These are phyloP conservation scores for Puccinia novopanici DNA, from an alignment of 1,284 basidiomycete genomes.

Conservation along the genomic window DNA sequence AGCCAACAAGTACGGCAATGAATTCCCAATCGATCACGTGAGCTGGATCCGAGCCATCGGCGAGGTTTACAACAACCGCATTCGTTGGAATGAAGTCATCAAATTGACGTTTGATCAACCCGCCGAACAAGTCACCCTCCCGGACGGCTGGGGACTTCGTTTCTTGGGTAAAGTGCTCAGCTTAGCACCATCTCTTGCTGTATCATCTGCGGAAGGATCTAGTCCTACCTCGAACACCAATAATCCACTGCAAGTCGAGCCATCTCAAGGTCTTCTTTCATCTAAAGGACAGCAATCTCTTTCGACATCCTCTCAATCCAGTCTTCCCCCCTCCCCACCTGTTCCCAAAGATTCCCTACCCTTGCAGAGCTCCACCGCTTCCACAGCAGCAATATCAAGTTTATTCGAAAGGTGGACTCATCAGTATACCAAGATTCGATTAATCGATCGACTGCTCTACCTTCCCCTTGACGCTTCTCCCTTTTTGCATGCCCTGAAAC, in stretches of 20 bases:
- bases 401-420: conserved; percentile 38
- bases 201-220: neutral
- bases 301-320: conserved; percentile 30
- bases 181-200: conserved; percentile 29
- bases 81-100: conserved; percentile 47
- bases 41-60: conserved; percentile 45
- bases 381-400: conserved; percentile 47
- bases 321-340: conserved; percentile 18
- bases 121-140: conserved; percentile 16
- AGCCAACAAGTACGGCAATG: conserved; percentile 34
- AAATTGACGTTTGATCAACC: conserved; percentile 42
- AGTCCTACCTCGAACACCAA: conserved; percentile 12
- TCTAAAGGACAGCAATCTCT: conserved; percentile 10
- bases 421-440: conserved; percentile 39
- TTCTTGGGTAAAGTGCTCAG: conserved; percentile 45
- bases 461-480: conserved; percentile 48
- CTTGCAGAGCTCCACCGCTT: neutral
- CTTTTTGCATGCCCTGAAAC: conserved; percentile 49
- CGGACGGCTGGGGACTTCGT: conserved; percentile 46
- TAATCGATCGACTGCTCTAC: conserved; percentile 45
- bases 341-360: conserved; percentile 14
- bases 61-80: conserved; percentile 39
- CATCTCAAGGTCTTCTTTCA: conserved; percentile 17
- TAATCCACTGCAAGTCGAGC: conserved; percentile 7
- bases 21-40: conserved; percentile 47